Conservation (phyloP, 2,329 filamentous ascomycete genomes). For the Monosporascus cannonballus region DNA sequence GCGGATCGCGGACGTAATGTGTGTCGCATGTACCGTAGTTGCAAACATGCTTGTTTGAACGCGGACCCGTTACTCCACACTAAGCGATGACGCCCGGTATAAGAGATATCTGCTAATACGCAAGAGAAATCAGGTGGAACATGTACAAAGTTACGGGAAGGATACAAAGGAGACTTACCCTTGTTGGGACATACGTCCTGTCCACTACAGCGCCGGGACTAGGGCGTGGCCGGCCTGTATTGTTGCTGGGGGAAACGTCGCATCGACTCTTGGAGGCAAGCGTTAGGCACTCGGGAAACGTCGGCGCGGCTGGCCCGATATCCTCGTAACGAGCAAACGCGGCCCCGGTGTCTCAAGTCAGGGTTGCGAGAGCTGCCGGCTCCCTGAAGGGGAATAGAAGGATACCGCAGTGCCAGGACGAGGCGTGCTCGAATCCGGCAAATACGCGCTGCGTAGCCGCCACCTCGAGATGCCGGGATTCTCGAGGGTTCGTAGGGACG, state of each 20-base stretch:
- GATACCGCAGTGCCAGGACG: constrained; percentile 5
- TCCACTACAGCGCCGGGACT: constrained; percentile 17
- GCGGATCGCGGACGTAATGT: constrained; percentile 6
- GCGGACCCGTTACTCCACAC: background rate
- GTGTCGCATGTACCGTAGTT: background rate
- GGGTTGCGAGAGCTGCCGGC: constrained; percentile 13
- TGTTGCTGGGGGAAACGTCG: constrained; percentile 24
- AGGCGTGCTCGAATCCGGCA: constrained; percentile 11
- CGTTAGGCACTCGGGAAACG: constrained; percentile 26
- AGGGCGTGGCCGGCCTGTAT: constrained; percentile 11
- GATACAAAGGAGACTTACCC: constrained; percentile 8
- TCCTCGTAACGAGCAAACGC: constrained; percentile 22
- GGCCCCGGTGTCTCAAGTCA: constrained; percentile 26
- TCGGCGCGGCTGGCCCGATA: constrained; percentile 18
- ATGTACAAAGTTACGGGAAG: background rate
- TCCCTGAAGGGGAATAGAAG: constrained; percentile 17
- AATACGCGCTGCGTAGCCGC: constrained; percentile 12
- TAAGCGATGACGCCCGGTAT: too few relatives aligned
- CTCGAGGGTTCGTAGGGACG: background rate
- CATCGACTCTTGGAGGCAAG: constrained; percentile 28
- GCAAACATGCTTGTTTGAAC: constrained; percentile 4
- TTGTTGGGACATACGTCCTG: constrained; percentile 14
- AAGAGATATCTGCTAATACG: background rate
- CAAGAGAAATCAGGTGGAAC: background rate
- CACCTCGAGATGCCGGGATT: constrained; percentile 5